Evolutionary conservation across 352 stramenopile species (phyloP).

Genomic region (Aphanomyces euteiches): DNA sequence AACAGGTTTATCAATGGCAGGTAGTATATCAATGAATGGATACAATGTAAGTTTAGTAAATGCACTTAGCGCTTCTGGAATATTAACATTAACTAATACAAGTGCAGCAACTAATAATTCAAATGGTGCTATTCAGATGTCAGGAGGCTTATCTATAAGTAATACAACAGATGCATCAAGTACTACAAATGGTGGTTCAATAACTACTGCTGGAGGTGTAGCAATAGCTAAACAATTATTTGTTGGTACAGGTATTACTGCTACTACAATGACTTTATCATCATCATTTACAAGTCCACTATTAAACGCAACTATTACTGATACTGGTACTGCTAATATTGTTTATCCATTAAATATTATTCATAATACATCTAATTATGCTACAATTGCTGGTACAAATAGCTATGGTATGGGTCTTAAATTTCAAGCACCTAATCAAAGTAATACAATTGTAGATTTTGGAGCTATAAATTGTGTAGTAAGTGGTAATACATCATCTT

Average conservation of each 20-base stretch:
- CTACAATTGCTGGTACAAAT: constrained; percentile 9
- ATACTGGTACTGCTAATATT: constrained; percentile 18
- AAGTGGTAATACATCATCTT: constrained; percentile 1
- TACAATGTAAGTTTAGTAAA: constrained; percentile 4
- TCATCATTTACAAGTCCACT: constrained; percentile 4
- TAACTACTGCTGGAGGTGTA: constrained; percentile 1
- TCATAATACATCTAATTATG: constrained; percentile 11
- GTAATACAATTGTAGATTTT: background rate
- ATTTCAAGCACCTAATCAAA: constrained; percentile 7
- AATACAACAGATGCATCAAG: constrained; percentile 16
- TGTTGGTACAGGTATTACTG: constrained; percentile 14
- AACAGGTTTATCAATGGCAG: constrained; percentile 11
- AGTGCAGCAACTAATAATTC: background rate
- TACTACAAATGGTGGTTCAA: constrained; percentile 10
- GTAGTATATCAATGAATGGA: constrained; percentile 4
- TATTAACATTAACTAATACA: constrained; percentile 6
- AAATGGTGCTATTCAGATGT: constrained; percentile 4
- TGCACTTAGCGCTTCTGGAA: background rate
- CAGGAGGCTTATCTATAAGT: constrained; percentile 10
- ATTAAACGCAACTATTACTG: constrained; percentile 15
- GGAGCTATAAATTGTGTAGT: constrained; percentile 2
- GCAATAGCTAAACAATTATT: constrained; percentile 21
- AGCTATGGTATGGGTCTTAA: constrained; percentile 8
- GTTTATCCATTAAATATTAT: constrained; percentile 17
- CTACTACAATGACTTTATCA: constrained; percentile 13